Conservation (phyloP, 116 monocot species). For the Iris pallida region DNA sequence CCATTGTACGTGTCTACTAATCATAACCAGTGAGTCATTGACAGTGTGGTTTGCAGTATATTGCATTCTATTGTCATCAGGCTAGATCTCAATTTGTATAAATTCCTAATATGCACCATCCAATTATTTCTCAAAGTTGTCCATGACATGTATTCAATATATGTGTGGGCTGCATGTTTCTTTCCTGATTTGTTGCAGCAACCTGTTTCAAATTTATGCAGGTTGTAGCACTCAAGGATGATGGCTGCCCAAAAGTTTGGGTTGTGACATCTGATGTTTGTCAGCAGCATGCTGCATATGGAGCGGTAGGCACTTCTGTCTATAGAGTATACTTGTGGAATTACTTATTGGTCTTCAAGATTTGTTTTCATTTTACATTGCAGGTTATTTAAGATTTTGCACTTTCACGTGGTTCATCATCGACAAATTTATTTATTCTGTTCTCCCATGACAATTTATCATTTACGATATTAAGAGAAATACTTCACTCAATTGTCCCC, state of each 20-base stretch:
- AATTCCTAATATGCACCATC: no score
- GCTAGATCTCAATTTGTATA: no score
- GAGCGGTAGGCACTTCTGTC: constrained; percentile 47
- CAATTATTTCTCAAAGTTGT: no score
- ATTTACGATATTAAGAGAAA: no score
- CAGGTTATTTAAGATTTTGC: not conserved
- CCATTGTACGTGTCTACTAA: no score
- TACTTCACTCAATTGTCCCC: no score
- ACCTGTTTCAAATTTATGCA: constrained; percentile 9
- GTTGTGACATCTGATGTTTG: constrained; percentile 84
- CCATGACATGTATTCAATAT: no score
- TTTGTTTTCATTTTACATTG: not conserved
- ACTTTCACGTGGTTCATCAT: not conserved
- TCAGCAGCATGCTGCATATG: constrained; percentile 80
- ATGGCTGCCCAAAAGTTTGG: constrained; percentile 89
- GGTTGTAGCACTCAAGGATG: constrained; percentile 69
- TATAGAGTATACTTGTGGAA: constrained; percentile 1
- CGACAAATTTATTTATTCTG: no score
- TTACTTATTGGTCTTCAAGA: not conserved
- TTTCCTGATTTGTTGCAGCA: not conserved
- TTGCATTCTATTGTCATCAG: no score
- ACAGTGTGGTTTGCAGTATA: no score
- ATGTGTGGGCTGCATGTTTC: not conserved
- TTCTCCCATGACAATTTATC: no score
- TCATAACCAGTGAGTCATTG: no score